These are phyloP conservation scores for Russula sp. DNA, from an alignment of 768 basidiomycete species.

Conservation along the genomic window DNA sequence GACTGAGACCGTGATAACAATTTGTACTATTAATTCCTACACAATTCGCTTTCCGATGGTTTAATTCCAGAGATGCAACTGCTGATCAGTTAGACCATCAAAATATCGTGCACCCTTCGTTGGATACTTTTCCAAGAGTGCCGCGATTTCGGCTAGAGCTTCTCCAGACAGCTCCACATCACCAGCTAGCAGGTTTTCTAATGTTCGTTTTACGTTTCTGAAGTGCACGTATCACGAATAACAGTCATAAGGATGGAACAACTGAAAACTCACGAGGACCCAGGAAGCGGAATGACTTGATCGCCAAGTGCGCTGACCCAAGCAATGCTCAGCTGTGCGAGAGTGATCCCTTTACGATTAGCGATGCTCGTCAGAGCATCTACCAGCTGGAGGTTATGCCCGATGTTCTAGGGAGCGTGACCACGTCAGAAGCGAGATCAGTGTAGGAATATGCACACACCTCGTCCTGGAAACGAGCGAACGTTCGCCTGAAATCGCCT, in stretches of 20 bases:
- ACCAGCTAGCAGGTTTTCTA: constrained; percentile 39
- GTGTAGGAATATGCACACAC: constrained; percentile 11
- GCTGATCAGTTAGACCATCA: constrained; percentile 22
- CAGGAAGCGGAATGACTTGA: constrained; percentile 44
- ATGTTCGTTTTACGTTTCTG: constrained; percentile 37
- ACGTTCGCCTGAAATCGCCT: constrained; percentile 29
- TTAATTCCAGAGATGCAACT: constrained; percentile 30
- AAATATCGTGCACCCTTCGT: constrained; percentile 39
- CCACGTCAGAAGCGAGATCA: constrained; percentile 10
- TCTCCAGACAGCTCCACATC: constrained; percentile 31
- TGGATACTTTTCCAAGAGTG: constrained; percentile 32
- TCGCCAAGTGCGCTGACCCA: constrained; percentile 35
- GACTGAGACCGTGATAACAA: background rate
- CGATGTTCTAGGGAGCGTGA: constrained; percentile 31
- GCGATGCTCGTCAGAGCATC: constrained; percentile 38
- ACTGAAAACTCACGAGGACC: constrained; percentile 33
- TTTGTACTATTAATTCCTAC: background rate
- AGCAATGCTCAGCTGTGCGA: constrained; percentile 36
- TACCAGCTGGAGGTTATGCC: constrained; percentile 39
- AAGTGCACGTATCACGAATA: background rate
- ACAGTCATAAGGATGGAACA: background rate
- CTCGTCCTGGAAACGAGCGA: constrained; percentile 37
- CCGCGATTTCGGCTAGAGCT: constrained; percentile 37
- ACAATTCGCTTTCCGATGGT: background rate
- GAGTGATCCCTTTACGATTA: constrained; percentile 37